Conservation (phyloP, 495 filamentous ascomycete species). For the Talaromyces adpressus region DNA sequence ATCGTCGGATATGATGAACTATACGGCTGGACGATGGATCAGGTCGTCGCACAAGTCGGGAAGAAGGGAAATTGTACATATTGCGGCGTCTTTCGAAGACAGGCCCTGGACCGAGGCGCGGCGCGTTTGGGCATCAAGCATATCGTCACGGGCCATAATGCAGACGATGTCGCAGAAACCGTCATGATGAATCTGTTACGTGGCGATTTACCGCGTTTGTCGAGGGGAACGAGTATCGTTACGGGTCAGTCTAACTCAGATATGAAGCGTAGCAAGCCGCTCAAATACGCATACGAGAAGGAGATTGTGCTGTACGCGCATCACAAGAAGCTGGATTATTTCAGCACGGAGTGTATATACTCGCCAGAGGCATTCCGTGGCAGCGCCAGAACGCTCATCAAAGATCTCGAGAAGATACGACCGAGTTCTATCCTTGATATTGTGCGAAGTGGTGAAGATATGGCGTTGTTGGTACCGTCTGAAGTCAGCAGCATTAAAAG, state of each 20-base stretch:
- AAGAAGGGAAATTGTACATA: slow-evolving; percentile 99
- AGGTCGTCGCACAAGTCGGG: slow-evolving; percentile 89
- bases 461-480: slow-evolving; percentile 76
- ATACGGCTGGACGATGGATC: slow-evolving; percentile 99
- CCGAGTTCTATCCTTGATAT: slow-evolving; percentile 93
- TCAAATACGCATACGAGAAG: slow-evolving; percentile 98
- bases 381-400: slow-evolving; percentile 84
- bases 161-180: slow-evolving; percentile 97
- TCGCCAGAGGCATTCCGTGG: slow-evolving; percentile 97
- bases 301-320: slow-evolving; percentile 97
- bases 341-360: slow-evolving; percentile 97
- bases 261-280: slow-evolving; percentile 86
- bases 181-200: slow-evolving; percentile 95
- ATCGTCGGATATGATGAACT: slow-evolving; percentile 91
- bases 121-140: slow-evolving; percentile 82
- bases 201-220: slow-evolving; percentile 81
- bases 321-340: slow-evolving; percentile 94
- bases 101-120: slow-evolving; percentile 90
- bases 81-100: slow-evolving; percentile 91
- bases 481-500: slow-evolving; percentile 31
- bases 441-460: slow-evolving; percentile 91
- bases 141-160: slow-evolving; percentile 96
- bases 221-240: slow-evolving; percentile 86
- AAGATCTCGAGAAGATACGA: slow-evolving; percentile 85
- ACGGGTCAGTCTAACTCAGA: slow-evolving; percentile 68